phyloP scores from a whole-genome alignment of 768 basidiomycete genomes.

The Mrakia frigida region DNA sequence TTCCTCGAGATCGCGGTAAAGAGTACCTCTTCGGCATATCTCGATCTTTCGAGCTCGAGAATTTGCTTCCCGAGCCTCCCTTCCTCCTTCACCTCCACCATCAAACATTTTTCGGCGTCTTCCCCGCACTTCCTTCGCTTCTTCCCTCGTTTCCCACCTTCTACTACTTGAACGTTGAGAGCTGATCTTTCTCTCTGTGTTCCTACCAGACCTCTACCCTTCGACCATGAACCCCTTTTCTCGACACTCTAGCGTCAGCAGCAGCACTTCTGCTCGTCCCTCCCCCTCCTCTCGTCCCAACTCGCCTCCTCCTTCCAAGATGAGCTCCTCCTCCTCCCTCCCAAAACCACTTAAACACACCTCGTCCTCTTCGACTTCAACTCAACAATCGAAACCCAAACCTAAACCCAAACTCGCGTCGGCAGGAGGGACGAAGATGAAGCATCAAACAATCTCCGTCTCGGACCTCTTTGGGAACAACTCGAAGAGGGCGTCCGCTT shows the following conservation, averaged over 20 bases:
- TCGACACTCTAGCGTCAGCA: not conserved
- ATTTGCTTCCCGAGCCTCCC: constrained; percentile 19
- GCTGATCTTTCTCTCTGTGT: not conserved
- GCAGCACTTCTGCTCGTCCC: not conserved
- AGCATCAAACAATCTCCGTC: constrained; percentile 11
- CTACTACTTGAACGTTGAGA: not conserved
- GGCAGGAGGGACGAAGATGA: constrained; percentile 2
- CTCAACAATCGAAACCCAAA: not conserved
- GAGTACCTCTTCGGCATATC: not conserved
- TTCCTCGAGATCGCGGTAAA: too few species aligned
- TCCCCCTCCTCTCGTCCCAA: not conserved
- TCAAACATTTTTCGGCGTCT: constrained; percentile 28
- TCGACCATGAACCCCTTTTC: not conserved
- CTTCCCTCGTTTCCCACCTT: constrained; percentile 41
- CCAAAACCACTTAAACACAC: not conserved
- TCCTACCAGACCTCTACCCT: not conserved
- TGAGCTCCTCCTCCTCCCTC: not conserved
- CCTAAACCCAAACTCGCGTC: not conserved
- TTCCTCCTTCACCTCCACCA: constrained; percentile 29
- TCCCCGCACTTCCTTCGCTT: constrained; percentile 37
- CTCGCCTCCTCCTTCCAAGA: not conserved
- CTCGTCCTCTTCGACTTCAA: not conserved
- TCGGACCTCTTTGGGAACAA: constrained; percentile 12
- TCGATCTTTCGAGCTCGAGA: not conserved
- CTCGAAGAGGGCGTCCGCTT: constrained; percentile 2